Evolutionary conservation across 441 rosid species (phyloP).

Genomic region (Monsonia emarginata): DNA sequence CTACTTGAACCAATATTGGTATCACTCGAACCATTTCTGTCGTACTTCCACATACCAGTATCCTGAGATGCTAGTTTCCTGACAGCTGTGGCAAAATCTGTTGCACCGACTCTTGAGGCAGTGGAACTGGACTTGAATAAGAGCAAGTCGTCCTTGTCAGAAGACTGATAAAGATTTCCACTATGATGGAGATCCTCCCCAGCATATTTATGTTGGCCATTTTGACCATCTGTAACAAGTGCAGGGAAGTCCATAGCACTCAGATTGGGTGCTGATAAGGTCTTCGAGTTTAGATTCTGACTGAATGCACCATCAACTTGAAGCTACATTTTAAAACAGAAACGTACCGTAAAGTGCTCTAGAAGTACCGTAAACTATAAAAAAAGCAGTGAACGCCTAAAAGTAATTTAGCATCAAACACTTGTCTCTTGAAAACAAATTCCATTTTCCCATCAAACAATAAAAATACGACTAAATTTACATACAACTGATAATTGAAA

Average conservation of each 20-base stretch:
- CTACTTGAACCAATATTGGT: constrained; percentile 72
- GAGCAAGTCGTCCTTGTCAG: constrained; percentile 59
- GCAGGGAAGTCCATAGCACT: constrained; percentile 74
- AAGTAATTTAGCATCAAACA: not conserved
- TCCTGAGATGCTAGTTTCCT: constrained; percentile 77
- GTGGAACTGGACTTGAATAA: constrained; percentile 51
- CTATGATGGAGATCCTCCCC: constrained; percentile 72
- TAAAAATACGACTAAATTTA: not conserved
- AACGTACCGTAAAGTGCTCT: constrained; percentile 11
- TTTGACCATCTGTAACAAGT: constrained; percentile 52
- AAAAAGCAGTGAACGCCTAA: no score
- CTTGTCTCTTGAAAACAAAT: not conserved
- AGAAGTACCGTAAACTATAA: no score
- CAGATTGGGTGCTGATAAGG: constrained; percentile 57
- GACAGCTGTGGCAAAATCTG: constrained; percentile 81
- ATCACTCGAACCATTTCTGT: constrained; percentile 60
- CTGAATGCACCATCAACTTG: constrained; percentile 70
- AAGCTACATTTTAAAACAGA: constrained; percentile 40
- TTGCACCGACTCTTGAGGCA: constrained; percentile 41
- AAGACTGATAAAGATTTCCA: constrained; percentile 43
- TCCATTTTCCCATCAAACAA: not conserved
- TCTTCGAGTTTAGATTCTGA: constrained; percentile 58
- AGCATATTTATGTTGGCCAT: constrained; percentile 40
- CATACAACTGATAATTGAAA: not conserved
- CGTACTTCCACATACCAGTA: constrained; percentile 76